Evolutionary conservation across 441 rosid genomes (phyloP), one percentile per base, ranked within the genome.

Genomic region (Arabidopsis hybrid): DNA sequence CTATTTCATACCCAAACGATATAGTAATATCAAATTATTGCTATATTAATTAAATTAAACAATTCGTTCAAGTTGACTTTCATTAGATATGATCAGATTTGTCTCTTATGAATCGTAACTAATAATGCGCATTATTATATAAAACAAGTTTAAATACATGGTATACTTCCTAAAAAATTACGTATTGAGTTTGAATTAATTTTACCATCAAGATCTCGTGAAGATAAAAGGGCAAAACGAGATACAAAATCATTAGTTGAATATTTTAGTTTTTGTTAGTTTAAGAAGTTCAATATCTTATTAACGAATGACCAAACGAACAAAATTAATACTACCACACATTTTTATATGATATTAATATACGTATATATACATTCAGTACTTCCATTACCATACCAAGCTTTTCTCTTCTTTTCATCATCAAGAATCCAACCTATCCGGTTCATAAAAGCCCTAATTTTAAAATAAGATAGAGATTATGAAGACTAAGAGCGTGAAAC

Each of bases 361-460:
- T 49, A 55, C 18, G 6, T 76, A 38, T 62, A 68, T 32, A 60
- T 4, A 69, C 71, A 63, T 21, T 13, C 45, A 56, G n/a, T 65
- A 50, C 63, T 59, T 71, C 46, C 45, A 77, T 50, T 40, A 50
- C 59, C 50, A 40, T 9, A 50, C 60, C 39, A 29, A 21, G 31
- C 26, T 2, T 17, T 4, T 58, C 57, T 12, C 17, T 49, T 40
- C 39, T 63, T 21, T 21, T 21, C 26, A 21, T 56, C 56, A 57
- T 71, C 73, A 51, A 66, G 16, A 59, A 74, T 58, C 40, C 16
- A 34, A 26, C 21, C 10, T 53, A 6, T 31, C 36, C 38, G 38
- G 32, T 32, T 58, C n/a, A 36, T 8, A 66, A 12, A 67, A 76
- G 26, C 55, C 70, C 71, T 47, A 69, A 26, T 36, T 7, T 12